Evolutionary conservation across 345 rosid genomes (phyloP), one percentile per base, ranked within the genome.

Genomic region (Linum tenue): DNA sequence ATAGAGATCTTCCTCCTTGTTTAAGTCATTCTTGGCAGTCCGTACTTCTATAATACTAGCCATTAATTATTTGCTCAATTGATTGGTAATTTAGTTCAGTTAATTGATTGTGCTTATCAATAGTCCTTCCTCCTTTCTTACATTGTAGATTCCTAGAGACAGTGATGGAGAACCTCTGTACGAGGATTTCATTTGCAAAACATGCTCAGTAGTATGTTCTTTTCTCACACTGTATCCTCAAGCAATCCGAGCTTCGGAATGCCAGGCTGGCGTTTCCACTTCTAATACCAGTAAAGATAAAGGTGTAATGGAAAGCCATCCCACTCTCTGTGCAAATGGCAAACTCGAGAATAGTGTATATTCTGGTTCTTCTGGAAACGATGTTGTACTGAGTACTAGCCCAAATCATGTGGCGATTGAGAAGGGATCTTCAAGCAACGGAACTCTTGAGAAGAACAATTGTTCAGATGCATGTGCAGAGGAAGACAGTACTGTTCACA

Each of bases 121-220:
- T 42, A 43, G 31, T 37, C 7, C 62, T 17, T 39, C 58, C 9
- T 39, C 5, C 51, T 59, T 1, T 22, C 62, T 66, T 42, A 53
- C 69, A 36, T 60, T 37, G 3, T 83, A 94, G 97, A 88, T 91
- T 70, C 95, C 92, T 31, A 84, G 81, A 71, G 96, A 88, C 57
- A 91, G 84, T 62, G 97, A 94, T 70, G 97, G 95, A 59, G 96
- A 85, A 60, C 95, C 92, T 40, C 64, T 82, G 15, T 94, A 88
- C 60, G 97, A 87, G 62, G 99, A 94, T 69, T 87, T 94, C 72
- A 81, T 91, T 72, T 91, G 99, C 82, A 78, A 80, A 75, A 74
- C 71, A 42, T 94, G 99, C 75, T 84, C 94, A 5, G 72, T 73
- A 14, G 62, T 70, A 67, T 88, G 91, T 73, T 87, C 88, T 55